phyloP scores from a whole-genome alignment of 768 basidiomycete genomes.

The Russula dissimulans region DNA sequence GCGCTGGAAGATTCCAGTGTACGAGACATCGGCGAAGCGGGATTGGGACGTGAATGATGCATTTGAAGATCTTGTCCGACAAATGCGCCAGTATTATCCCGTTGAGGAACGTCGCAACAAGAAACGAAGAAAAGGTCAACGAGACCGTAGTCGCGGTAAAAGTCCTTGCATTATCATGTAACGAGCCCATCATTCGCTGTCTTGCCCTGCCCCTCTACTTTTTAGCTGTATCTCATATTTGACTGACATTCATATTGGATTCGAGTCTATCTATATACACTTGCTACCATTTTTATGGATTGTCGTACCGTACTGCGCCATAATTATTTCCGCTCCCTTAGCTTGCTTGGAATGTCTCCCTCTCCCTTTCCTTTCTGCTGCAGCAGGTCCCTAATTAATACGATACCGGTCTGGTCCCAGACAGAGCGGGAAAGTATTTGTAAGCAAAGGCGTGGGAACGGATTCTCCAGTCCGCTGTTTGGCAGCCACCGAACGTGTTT shows the following conservation, averaged over 20 bases:
- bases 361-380: not conserved
- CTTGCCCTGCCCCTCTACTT: not conserved
- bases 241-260: not conserved
- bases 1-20: conserved; percentile 67
- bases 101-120: conserved; percentile 27
- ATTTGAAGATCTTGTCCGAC: conserved; percentile 66
- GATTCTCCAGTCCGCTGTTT: not conserved
- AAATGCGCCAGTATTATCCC: conserved; percentile 64
- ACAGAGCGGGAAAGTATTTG: not conserved
- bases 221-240: conserved; percentile 1
- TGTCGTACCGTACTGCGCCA: conserved; percentile 2
- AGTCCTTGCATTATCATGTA: conserved; percentile 33
- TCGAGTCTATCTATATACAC: conserved; percentile 3
- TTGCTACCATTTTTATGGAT: not conserved
- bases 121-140: conserved; percentile 27
- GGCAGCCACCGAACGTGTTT: not conserved
- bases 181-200: not conserved
- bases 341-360: not conserved
- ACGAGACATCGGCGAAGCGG: conserved; percentile 81
- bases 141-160: conserved; percentile 11
- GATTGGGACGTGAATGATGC: conserved; percentile 75
- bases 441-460: conserved; percentile 14
- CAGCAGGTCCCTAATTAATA: not conserved
- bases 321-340: conserved; percentile 5
- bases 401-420: not conserved